Evolutionary conservation across 2,329 filamentous ascomycete species (phyloP).

Genomic region (Pleoardoris graminearum): DNA sequence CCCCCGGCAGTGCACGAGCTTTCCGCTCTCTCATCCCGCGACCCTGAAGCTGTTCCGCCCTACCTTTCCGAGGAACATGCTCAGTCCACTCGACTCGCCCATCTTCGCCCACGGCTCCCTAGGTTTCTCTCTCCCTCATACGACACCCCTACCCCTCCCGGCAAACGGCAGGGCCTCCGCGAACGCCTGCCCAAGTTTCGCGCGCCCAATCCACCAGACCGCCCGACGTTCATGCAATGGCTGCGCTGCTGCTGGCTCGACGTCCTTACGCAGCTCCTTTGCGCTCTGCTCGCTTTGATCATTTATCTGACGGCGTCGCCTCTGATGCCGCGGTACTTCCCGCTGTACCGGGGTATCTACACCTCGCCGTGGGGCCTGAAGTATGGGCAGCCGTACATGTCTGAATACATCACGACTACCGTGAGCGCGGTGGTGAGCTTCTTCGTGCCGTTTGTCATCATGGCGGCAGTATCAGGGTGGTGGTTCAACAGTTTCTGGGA

Average conservation of each 20-base stretch:
- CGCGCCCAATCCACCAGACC: constrained; percentile 17
- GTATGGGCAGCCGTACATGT: constrained; percentile 68
- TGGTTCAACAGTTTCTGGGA: constrained; percentile 53
- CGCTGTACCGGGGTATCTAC: constrained; percentile 20
- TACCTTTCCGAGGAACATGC: not conserved
- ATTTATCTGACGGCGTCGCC: constrained; percentile 49
- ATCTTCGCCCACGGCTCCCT: too few species aligned
- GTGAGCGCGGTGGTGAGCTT: constrained; percentile 65
- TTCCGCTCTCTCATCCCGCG: not conserved
- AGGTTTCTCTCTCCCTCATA: not conserved
- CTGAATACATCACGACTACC: constrained; percentile 71
- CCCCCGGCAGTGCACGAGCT: not conserved
- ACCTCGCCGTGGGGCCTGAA: constrained; percentile 47
- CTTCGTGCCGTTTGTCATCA: constrained; percentile 64
- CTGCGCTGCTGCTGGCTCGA: constrained; percentile 54
- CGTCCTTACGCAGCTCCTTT: constrained; percentile 63
- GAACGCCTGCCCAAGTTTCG: not conserved
- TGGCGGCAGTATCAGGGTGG: constrained; percentile 64
- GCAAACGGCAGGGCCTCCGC: not conserved
- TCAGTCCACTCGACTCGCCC: not conserved
- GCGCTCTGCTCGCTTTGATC: constrained; percentile 59
- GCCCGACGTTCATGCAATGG: constrained; percentile 18
- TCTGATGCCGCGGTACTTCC: constrained; percentile 65
- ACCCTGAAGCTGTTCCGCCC: not conserved
- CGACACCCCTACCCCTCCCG: not conserved